Evolutionary conservation across 2,329 filamentous ascomycete genomes (phyloP).

Genomic region (Colletotrichum australisinense): DNA sequence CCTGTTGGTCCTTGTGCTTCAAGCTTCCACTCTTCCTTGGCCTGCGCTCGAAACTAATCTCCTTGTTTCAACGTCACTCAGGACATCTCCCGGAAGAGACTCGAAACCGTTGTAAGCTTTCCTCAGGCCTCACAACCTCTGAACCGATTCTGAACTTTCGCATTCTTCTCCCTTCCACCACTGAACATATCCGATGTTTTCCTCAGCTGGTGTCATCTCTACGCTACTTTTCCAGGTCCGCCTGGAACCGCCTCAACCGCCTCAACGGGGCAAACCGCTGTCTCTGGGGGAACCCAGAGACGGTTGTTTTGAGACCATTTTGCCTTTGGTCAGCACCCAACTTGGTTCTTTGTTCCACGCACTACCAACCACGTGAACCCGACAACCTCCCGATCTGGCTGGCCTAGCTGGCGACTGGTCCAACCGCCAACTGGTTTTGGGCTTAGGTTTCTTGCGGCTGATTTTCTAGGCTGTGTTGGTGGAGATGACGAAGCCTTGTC

Average conservation of each 20-base stretch:
- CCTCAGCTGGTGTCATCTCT: conserved; percentile 26
- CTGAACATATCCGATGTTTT: conserved; percentile 18
- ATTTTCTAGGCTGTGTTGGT: background rate
- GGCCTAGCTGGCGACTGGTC: background rate
- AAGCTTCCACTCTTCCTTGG: no score
- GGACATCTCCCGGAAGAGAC: no score
- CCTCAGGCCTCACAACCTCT: no score
- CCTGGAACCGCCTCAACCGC: background rate
- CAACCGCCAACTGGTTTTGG: background rate
- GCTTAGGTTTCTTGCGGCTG: background rate
- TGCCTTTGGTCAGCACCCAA: background rate
- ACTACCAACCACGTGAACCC: conserved; percentile 15
- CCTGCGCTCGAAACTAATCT: no score
- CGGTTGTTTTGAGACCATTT: background rate
- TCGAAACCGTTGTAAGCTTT: no score
- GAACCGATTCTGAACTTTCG: background rate
- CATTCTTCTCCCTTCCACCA: background rate
- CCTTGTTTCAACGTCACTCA: no score
- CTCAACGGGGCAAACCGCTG: conserved; percentile 7
- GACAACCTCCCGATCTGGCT: background rate
- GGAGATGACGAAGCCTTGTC: conserved; percentile 9
- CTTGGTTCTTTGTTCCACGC: background rate
- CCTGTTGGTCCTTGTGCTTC: no score
- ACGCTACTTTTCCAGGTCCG: background rate
- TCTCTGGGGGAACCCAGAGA: conserved; percentile 9